These are phyloP conservation scores for Candida anutae DNA, from an alignment of 1,139 yeast genomes.

Conservation along the genomic window DNA sequence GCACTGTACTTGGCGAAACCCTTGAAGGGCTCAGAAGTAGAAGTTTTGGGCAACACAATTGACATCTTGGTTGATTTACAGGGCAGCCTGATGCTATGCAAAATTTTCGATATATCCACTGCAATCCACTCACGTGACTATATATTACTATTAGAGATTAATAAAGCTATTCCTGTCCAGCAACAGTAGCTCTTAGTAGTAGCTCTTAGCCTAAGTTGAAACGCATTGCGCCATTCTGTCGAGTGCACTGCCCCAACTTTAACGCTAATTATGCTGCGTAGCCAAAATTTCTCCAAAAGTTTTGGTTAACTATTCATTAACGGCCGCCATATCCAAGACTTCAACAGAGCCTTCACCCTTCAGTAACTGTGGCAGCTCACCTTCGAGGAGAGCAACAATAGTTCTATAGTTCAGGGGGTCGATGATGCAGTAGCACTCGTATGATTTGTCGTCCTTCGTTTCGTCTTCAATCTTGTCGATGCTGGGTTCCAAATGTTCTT, in stretches of 20 bases:
- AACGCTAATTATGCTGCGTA: no score
- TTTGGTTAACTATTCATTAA: conserved; percentile 44
- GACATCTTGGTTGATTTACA: conserved; percentile 22
- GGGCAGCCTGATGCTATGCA: conserved; percentile 9
- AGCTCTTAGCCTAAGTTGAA: no score
- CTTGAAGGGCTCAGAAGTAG: conserved; percentile 44
- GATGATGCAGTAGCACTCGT: conserved; percentile 65
- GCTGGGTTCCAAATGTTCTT: conserved; percentile 43
- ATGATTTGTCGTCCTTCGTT: conserved; percentile 35
- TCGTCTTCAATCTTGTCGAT: conserved; percentile 51
- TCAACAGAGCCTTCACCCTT: conserved; percentile 63
- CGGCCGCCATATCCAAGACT: conserved; percentile 83
- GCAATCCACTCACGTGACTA: no score
- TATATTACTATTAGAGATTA: no score
- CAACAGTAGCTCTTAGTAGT: no score
- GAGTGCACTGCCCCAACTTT: no score
- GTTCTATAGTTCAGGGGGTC: conserved; percentile 84
- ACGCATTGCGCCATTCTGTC: no score
- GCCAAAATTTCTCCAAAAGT: no score
- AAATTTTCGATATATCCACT: conserved; percentile 10
- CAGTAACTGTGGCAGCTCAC: conserved; percentile 40
- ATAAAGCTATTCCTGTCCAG: no score
- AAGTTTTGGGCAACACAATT: conserved; percentile 32
- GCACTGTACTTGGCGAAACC: conserved; percentile 48
- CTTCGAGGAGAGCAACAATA: conserved; percentile 54